Conservation (phyloP, 192 early-diverging fungal genomes). For the Kickxella alabastrina region DNA sequence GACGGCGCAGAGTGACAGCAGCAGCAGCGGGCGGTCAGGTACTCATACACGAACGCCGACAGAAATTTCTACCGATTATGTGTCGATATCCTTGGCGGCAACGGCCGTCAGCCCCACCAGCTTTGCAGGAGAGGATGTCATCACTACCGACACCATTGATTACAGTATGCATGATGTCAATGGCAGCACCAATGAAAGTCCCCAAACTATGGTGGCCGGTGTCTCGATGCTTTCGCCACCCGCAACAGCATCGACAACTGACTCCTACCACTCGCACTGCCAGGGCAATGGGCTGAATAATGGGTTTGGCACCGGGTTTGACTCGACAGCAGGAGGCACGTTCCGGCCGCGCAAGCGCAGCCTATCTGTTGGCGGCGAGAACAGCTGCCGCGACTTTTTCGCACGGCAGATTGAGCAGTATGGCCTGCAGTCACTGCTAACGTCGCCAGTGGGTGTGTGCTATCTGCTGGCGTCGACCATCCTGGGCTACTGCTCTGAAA, state of each 20-base stretch:
- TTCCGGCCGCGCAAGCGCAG: constrained; percentile 50
- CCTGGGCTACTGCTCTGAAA: constrained; percentile 31
- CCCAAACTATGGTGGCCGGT: too few relatives aligned
- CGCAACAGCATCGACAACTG: constrained; percentile 5
- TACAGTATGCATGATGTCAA: background rate
- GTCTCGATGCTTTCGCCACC: constrained; percentile 8
- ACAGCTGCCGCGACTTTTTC: constrained; percentile 34
- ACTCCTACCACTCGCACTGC: background rate
- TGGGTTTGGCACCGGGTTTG: background rate
- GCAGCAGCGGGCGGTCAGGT: background rate
- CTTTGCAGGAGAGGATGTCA: background rate
- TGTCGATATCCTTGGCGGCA: constrained; percentile 6
- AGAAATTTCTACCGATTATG: constrained; percentile 14
- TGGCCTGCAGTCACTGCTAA: constrained; percentile 41
- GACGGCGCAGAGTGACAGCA: too few relatives aligned
- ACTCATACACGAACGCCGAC: constrained; percentile 23
- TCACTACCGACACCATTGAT: background rate
- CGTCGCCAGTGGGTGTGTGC: constrained; percentile 43
- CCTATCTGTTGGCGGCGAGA: constrained; percentile 48
- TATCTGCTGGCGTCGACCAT: constrained; percentile 47
- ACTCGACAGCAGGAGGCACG: background rate
- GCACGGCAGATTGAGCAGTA: constrained; percentile 49
- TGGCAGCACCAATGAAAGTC: too few relatives aligned
- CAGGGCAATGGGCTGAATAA: background rate
- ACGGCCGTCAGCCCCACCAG: background rate